Evolutionary conservation across 2,329 filamentous ascomycete species (phyloP), one percentile per base, ranked within the genome.

Genomic region (Teratosphaeriaceae sp.): DNA sequence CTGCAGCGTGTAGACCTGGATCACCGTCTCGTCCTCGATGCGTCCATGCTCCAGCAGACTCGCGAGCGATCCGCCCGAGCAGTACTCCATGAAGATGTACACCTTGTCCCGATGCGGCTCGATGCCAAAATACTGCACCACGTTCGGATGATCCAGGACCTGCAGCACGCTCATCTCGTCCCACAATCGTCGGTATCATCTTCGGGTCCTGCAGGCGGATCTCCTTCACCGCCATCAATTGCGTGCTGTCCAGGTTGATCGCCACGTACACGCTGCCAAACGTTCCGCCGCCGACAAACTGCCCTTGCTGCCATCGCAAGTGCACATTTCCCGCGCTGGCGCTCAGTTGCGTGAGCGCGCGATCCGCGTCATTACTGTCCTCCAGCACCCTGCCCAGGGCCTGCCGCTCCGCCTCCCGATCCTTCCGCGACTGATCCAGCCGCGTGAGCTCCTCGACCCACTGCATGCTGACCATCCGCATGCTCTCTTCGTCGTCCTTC

Each of bases 11-110:
- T 97, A 97, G 31, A 97, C 90, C 80, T 94, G 94, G 48, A 95
- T 90, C 49, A 97, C 89, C 43, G 89, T 92, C 64, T 98, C 92
- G 60, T 97, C 94, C 69, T 96, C 92, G 50, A 98, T 96, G 30
- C 92, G 85, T 11, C 92, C 92, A 60, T 98, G 90, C 64, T 98
- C 92, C 31, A 98, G 73, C 40, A 98, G 71, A 39, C 79, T 85
- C 31, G 92, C 89, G 38, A 98, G 74, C 13, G 90, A 97, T 16
- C 92, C 92, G 40, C 92, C 90, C 3, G 88, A 94, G 65, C 92
- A 98, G 66, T 94, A 97, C 65, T 98, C 92, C 92, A 98, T 98
- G 64, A 98, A 98, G 54, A 98, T 96, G 66, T 97, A 98, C n/a
- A 98, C 92, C 61, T 95, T 92, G 72, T 98, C 92, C 50, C 92